phyloP scores from a whole-genome alignment of 1,284 basidiomycete genomes.

The Irpex sp. region DNA sequence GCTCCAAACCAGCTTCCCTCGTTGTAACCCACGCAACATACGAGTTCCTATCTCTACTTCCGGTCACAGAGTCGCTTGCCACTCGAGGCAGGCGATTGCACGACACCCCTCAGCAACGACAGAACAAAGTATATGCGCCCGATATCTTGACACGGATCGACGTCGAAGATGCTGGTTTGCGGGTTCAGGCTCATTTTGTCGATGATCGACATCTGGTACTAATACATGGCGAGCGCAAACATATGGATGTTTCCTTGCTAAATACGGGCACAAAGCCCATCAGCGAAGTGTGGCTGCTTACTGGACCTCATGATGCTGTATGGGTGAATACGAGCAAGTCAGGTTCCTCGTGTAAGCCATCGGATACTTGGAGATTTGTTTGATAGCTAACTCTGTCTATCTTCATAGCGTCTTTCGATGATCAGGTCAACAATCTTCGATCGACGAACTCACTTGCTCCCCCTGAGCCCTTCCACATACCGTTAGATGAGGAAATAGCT shows the following conservation, averaged over 20 bases:
- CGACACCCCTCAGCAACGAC: slow-evolving; percentile 64
- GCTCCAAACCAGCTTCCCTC: slow-evolving; percentile 46
- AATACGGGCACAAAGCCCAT: slow-evolving; percentile 59
- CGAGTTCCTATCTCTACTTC: slow-evolving; percentile 65
- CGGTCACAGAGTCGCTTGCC: slow-evolving; percentile 55
- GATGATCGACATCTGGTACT: slow-evolving; percentile 49
- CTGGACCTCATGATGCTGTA: slow-evolving; percentile 56
- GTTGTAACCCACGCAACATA: slow-evolving; percentile 54
- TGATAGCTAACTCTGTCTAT: neutral
- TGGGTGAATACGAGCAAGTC: slow-evolving; percentile 37
- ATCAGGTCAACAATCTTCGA: slow-evolving; percentile 33
- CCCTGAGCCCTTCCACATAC: slow-evolving; percentile 43
- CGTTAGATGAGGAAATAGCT: slow-evolving; percentile 35
- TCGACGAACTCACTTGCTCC: slow-evolving; percentile 54
- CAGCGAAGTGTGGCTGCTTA: slow-evolving; percentile 66
- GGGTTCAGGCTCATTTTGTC: slow-evolving; percentile 53
- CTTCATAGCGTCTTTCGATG: neutral
- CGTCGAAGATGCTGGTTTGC: slow-evolving; percentile 57
- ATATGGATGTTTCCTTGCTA: slow-evolving; percentile 50
- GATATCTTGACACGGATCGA: slow-evolving; percentile 54
- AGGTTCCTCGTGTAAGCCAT: slow-evolving; percentile 11
- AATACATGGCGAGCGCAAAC: slow-evolving; percentile 59
- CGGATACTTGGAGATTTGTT: neutral
- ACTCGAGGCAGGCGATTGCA: slow-evolving; percentile 66
- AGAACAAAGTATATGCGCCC: slow-evolving; percentile 60